Percentiles rank a stretch among this genome's conserved stretches.
Evolutionary conservation across 1,139 yeast genomes (phyloP).

Genomic region (Blastobotrys malaysiensis): DNA sequence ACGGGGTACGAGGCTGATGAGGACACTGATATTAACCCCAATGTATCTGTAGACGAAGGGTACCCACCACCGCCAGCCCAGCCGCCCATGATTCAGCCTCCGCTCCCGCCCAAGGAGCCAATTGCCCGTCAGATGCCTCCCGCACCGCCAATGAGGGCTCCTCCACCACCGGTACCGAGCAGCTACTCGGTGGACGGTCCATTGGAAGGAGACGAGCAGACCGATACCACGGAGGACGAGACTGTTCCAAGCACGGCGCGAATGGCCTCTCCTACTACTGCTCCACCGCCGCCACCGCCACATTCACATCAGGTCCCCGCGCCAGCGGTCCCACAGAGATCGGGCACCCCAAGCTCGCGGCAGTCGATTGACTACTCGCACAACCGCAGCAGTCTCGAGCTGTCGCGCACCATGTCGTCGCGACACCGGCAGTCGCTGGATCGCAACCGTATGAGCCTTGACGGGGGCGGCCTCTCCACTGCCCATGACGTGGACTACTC

Average conservation of each 20-base stretch:
- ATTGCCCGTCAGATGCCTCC: conserved; percentile 12
- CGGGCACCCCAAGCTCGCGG: not conserved
- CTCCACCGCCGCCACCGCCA: conserved; percentile 20
- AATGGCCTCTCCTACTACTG: conserved; percentile 16
- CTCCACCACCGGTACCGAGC: conserved; percentile 18
- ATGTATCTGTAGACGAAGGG: conserved; percentile 14
- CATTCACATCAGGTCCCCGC: conserved; percentile 8
- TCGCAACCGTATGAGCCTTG: conserved; percentile 12
- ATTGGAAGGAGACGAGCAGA: conserved; percentile 12
- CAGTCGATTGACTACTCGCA: conserved; percentile 14
- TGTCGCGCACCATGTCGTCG: not conserved
- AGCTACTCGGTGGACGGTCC: not conserved
- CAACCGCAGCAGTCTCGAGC: not conserved
- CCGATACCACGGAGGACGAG: conserved; percentile 12
- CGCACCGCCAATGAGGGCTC: conserved; percentile 22
- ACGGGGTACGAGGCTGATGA: conserved; percentile 52
- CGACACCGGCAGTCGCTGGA: conserved; percentile 5
- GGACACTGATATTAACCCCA: conserved; percentile 36
- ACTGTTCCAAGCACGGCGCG: conserved; percentile 7
- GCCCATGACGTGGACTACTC: conserved; percentile 34
- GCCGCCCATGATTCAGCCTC: conserved; percentile 21
- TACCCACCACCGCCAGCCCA: conserved; percentile 9
- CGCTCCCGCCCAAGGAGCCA: conserved; percentile 13
- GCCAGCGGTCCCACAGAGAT: conserved; percentile 14
- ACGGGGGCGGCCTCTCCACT: conserved; percentile 12